A percentile compares a stretch with the other conserved stretches of the same genome.
These are phyloP conservation scores for Leccinum variicolor DNA, from an alignment of 768 basidiomycete genomes.

Conservation along the genomic window DNA sequence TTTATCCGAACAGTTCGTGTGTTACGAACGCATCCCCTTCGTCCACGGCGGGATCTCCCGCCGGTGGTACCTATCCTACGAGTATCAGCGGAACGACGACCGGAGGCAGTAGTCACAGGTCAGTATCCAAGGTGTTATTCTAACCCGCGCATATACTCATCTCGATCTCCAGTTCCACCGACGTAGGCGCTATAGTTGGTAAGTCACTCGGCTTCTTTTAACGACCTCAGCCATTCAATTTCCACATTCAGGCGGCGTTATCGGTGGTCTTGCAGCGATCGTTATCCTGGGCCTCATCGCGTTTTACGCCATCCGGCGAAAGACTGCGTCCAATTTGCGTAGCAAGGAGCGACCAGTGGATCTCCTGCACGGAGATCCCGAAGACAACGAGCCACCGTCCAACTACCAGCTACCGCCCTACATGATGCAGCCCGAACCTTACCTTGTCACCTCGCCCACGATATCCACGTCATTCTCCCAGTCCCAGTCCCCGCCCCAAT, in stretches of 20 bases:
- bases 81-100: constrained; percentile 35
- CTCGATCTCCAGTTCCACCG: constrained; percentile 28
- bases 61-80: constrained; percentile 71
- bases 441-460: constrained; percentile 64
- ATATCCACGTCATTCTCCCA: constrained; percentile 34
- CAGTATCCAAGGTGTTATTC: constrained; percentile 6
- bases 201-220: constrained; percentile 6
- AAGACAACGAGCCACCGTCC: constrained; percentile 41
- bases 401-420: constrained; percentile 60
- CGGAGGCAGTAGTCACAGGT: constrained; percentile 24
- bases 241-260: constrained; percentile 42
- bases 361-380: constrained; percentile 57
- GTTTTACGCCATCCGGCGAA: constrained; percentile 51
- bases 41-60: constrained; percentile 73
- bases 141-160: not conserved
- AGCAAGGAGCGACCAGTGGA: constrained; percentile 62
- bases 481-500: constrained; percentile 3
- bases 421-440: constrained; percentile 76
- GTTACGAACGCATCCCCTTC: constrained; percentile 61
- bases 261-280: constrained; percentile 55
- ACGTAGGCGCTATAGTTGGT: constrained; percentile 53
- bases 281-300: constrained; percentile 39
- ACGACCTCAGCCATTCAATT: constrained; percentile 5
- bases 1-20: constrained; percentile 50
- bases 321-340: constrained; percentile 31